Conservation (phyloP, 2,329 filamentous ascomycete species). For the Paracoccidioides brasiliensis region DNA sequence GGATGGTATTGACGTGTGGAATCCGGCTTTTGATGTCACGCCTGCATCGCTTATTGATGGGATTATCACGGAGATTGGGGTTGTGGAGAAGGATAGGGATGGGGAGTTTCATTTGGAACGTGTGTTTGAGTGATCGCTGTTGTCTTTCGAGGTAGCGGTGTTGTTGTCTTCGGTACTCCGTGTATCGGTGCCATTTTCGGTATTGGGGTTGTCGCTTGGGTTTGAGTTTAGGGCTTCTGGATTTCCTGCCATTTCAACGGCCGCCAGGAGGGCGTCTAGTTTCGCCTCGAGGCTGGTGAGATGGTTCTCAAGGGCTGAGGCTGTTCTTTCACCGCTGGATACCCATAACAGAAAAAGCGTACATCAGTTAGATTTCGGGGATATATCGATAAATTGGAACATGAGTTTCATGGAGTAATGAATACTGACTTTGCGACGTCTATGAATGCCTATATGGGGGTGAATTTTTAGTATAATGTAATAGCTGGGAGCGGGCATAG, state of each 20-base stretch:
- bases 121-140: constrained; percentile 6
- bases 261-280: constrained; percentile 29
- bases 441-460: constrained; percentile 18
- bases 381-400: not conserved
- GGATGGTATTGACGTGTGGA: constrained; percentile 74
- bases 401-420: not conserved
- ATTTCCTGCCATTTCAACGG: constrained; percentile 8
- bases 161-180: not conserved
- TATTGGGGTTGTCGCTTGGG: not conserved
- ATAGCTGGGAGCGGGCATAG: not conserved
- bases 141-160: not conserved
- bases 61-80: constrained; percentile 83
- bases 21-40: constrained; percentile 93
- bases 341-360: not conserved
- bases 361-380: not conserved
- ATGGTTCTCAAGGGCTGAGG: constrained; percentile 42
- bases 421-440: constrained; percentile 18
- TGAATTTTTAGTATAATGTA: not conserved
- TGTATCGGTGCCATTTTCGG: not conserved
- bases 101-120: constrained; percentile 52
- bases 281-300: constrained; percentile 42
- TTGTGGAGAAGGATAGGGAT: constrained; percentile 60
- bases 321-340: constrained; percentile 41
- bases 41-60: constrained; percentile 80
- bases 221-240: not conserved